These are phyloP conservation scores for Rosa persica DNA, from an alignment of 306 rosid genomes.

Conservation along the genomic window DNA sequence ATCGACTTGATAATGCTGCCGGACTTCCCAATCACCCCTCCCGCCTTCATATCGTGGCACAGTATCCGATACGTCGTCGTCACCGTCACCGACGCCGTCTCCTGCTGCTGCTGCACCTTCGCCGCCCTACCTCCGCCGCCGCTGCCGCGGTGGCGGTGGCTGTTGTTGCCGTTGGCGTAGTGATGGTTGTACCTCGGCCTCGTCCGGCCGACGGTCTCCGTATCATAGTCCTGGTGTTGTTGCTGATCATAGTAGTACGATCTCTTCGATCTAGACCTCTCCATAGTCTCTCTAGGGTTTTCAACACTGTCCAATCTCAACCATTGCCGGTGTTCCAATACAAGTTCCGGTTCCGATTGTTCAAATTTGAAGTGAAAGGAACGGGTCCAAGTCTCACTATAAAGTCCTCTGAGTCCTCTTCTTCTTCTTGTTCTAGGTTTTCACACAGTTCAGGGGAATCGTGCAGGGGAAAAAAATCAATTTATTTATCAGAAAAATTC, in stretches of 20 bases:
- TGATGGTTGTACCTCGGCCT: conserved; percentile 84
- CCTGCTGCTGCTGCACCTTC: conserved; percentile 37
- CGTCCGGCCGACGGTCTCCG: conserved; percentile 73
- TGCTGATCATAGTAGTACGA: conserved; percentile 70
- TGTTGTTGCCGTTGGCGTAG: conserved; percentile 39
- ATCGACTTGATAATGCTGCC: conserved; percentile 93
- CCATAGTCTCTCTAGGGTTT: conserved; percentile 50
- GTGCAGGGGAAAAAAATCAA: not conserved
- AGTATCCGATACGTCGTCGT: conserved; percentile 82
- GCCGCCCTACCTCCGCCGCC: conserved; percentile 38
- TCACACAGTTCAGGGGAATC: not conserved
- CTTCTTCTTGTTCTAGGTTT: no score
- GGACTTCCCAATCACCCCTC: conserved; percentile 96
- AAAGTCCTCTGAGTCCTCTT: no score
- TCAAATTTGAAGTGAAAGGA: not conserved
- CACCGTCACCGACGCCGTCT: conserved; percentile 36
- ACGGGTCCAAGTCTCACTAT: no score
- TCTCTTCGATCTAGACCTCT: conserved; percentile 99
- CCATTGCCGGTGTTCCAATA: not conserved
- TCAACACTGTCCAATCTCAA: not conserved
- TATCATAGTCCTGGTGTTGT: conserved; percentile 68
- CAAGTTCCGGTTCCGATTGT: not conserved
- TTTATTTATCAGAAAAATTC: no score
- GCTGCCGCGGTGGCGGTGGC: conserved; percentile 60
- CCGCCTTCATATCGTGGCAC: conserved; percentile 87